Evolutionary conservation across 2,329 filamentous ascomycete genomes (phyloP), one percentile per base, ranked within the genome.

Genomic region (Monosporascus sp.): DNA sequence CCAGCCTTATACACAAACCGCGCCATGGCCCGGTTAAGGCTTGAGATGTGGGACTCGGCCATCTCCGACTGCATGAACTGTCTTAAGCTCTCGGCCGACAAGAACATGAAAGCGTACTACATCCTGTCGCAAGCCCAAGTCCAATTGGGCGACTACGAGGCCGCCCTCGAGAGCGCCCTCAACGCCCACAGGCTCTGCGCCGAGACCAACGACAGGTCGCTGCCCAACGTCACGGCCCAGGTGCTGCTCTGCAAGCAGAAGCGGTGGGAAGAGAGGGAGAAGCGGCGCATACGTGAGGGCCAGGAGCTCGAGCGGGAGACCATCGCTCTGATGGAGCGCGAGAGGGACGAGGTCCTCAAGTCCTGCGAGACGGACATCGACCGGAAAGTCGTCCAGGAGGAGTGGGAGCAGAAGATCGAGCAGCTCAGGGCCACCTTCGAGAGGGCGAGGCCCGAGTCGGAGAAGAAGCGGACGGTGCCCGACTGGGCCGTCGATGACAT

Each of bases 1-100:
- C 83, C 88, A 1, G 78, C 87, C 31, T 80, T 96, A 49, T 97
- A 91, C 73, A 93, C 91, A 40, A 97, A 97, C 73, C 89, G 92
- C 51, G 89, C 91, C 50, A 88, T 96, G 73, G 85, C 88, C 3
- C 84, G 91, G 41, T 77, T 94, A 54, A 89, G 88, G 71, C 80
- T 96, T 22, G 74, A 79, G 55, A 77, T 84, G 62, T 95, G 87
- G 82, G 80, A 89, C 31, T 84, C 79, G 9, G 91, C 87, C 48
- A 86, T 94, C 58, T 76, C 83, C 55, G 92, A 97, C 71, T 93
- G 91, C 66, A 72, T 86, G 51, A 77, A 83, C 50, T 91, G 88
- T 58, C 85, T 97, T 49, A 78, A 84, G 55, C 78, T 95, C 6
- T 75, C 82, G 27, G 76, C 79, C 20, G 73, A 71, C 46, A 46